A percentile compares a stretch with the other conserved stretches of the same genome.
These are phyloP conservation scores for Trichoderma breve DNA, from an alignment of 2,329 filamentous ascomycete species.

Conservation along the genomic window DNA sequence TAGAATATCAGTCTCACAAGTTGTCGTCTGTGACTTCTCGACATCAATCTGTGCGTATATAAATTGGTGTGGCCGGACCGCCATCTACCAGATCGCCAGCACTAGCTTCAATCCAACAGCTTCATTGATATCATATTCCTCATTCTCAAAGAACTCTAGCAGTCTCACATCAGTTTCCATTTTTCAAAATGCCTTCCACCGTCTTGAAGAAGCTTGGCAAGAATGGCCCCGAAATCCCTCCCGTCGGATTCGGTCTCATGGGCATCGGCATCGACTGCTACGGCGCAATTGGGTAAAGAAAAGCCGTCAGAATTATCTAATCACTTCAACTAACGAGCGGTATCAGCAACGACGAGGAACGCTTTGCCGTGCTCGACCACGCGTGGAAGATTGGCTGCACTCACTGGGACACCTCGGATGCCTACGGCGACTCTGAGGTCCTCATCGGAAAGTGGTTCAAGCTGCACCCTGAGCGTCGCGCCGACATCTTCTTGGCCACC, in stretches of 20 bases:
- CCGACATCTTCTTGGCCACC: conserved; percentile 49
- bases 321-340: background rate
- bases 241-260: conserved; percentile 55
- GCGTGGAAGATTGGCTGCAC: conserved; percentile 49
- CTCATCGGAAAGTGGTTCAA: conserved; percentile 51
- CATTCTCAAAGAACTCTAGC: background rate
- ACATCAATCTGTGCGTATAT: background rate
- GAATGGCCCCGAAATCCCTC: conserved; percentile 49
- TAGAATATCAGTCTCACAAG: background rate
- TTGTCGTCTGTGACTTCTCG: background rate
- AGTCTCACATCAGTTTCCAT: background rate
- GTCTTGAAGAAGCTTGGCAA: conserved; percentile 41
- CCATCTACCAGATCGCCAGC: background rate
- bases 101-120: background rate
- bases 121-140: background rate
- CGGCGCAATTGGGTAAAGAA: conserved; percentile 32
- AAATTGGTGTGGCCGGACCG: background rate
- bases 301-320: too few species aligned
- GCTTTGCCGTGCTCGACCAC: conserved; percentile 51
- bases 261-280: conserved; percentile 40
- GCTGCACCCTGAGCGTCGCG: conserved; percentile 42
- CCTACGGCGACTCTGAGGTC: conserved; percentile 48
- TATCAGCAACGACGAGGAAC: conserved; percentile 38
- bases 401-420: conserved; percentile 51
- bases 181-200: conserved; percentile 1